Conservation (phyloP, 805 yeast species). For the Ogataea pignaliae region DNA sequence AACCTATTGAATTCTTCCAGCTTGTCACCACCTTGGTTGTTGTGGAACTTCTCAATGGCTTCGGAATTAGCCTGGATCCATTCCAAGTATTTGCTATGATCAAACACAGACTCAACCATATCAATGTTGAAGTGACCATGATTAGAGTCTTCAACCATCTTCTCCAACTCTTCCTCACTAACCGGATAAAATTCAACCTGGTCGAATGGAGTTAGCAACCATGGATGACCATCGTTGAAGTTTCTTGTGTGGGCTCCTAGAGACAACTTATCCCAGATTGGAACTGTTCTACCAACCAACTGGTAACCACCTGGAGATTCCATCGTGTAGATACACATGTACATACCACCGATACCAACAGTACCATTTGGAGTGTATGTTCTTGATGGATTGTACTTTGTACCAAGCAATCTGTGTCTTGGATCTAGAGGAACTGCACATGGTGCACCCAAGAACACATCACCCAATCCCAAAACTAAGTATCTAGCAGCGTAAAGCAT, state of each 20-base stretch:
- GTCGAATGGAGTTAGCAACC: constrained; percentile 90
- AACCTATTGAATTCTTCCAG: constrained; percentile 80
- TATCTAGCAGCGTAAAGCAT: constrained; percentile 87
- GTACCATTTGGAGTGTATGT: constrained; percentile 95
- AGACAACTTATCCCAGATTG: constrained; percentile 94
- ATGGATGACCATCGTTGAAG: constrained; percentile 53
- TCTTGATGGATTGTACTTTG: constrained; percentile 95
- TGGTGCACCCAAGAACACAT: constrained; percentile 96
- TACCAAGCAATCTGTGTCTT: constrained; percentile 85
- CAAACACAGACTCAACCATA: constrained; percentile 73
- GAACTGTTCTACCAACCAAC: constrained; percentile 92
- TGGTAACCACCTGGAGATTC: constrained; percentile 99
- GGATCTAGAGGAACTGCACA: constrained; percentile 99
- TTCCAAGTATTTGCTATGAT: constrained; percentile 68
- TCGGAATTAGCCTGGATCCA: constrained; percentile 74
- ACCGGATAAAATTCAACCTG: constrained; percentile 95
- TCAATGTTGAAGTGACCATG: constrained; percentile 79
- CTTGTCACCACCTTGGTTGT: constrained; percentile 72
- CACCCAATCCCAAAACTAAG: constrained; percentile 93
- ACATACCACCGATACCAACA: constrained; percentile 98
- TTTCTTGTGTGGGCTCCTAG: constrained; percentile 59
- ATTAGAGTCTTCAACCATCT: constrained; percentile 62
- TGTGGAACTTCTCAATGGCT: constrained; percentile 66
- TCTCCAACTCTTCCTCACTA: constrained; percentile 75
- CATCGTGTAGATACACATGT: constrained; percentile 98